Conservation (phyloP, 148 eudicot genomes). For the Camellia sinensis region DNA sequence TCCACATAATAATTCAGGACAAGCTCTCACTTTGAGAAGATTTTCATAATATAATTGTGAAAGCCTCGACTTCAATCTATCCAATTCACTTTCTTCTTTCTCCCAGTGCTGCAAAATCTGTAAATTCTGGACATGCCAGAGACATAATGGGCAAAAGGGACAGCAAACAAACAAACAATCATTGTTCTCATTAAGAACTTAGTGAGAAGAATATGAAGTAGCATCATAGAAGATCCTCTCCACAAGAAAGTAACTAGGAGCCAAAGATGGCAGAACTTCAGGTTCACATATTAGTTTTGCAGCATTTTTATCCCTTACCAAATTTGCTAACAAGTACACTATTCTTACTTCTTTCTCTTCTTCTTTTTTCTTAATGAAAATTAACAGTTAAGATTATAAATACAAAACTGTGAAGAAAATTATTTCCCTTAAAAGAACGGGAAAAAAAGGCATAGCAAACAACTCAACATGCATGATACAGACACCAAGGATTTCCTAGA, state of each 20-base stretch:
- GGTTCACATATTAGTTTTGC: not conserved
- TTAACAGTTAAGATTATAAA: not conserved
- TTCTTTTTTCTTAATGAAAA: not conserved
- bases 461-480: not conserved
- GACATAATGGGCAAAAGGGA: not conserved
- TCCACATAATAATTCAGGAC: not conserved
- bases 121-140: slow-evolving; percentile 15
- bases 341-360: not conserved
- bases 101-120: slow-evolving; percentile 66
- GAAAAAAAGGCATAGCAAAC: not conserved
- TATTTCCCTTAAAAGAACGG: not conserved
- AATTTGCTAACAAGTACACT: not conserved
- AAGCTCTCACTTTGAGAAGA: slow-evolving; percentile 57
- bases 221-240: not conserved
- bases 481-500: not conserved
- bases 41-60: slow-evolving; percentile 70
- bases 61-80: slow-evolving; percentile 62
- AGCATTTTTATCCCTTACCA: not conserved
- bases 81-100: slow-evolving; percentile 47
- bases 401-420: not conserved
- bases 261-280: slow-evolving; percentile 1
- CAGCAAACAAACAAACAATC: not conserved
- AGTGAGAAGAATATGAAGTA: not conserved
- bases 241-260: not conserved
- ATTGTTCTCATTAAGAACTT: not conserved